Evolutionary conservation across 257 asterid species (phyloP), one percentile per base, ranked within the genome.

Genomic region (Capsicum rhomboideum): DNA sequence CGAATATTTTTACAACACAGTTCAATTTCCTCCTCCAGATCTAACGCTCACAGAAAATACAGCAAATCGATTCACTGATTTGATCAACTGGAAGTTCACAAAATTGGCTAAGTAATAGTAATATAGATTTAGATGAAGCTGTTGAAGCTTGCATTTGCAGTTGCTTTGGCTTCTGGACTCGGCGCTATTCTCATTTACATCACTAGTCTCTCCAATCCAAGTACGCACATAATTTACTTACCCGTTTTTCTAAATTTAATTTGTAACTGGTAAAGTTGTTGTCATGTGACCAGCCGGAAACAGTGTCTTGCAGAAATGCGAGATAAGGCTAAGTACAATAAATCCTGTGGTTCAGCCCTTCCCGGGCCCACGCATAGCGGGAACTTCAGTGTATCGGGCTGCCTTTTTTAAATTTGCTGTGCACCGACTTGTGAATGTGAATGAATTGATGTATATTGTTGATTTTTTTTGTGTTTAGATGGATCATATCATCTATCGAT

Each of bases 161-260:
- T 90, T 85, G 95, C 96, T 84, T 86, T 95, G 88, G 92, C 92
- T 74, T 94, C 94, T 84, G 98, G 99, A 82, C 16, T 94, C 37
- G 90, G 88, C 14, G 98, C 97, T 31, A 90, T 94, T 84, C 90
- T 92, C 52, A 91, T 94, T 80, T 93, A 91, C 89, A 87, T 91
- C 59, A 86, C 86, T 54, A 97, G 97, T 82, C 90, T 92, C 66
- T 89, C 97, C 75, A 84, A 86, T 84, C 86, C 81, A 11, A 84
- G 97, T 93, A 81, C 29, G 79, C 2, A 7, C 11, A 23, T 40
- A 14, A 12, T 20, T 83, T 28, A 50, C 40, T 40, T 18, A 42
- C 11, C 7, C 7, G 12, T 23, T 50, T 21, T 18, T 13, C 1
- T 72, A 4, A 58, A 13, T 28, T 12, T n/a, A n/a, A n/a, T n/a